These are phyloP conservation scores for Fusarium sp. DNA, from an alignment of 2,329 filamentous ascomycete genomes.

Conservation along the genomic window DNA sequence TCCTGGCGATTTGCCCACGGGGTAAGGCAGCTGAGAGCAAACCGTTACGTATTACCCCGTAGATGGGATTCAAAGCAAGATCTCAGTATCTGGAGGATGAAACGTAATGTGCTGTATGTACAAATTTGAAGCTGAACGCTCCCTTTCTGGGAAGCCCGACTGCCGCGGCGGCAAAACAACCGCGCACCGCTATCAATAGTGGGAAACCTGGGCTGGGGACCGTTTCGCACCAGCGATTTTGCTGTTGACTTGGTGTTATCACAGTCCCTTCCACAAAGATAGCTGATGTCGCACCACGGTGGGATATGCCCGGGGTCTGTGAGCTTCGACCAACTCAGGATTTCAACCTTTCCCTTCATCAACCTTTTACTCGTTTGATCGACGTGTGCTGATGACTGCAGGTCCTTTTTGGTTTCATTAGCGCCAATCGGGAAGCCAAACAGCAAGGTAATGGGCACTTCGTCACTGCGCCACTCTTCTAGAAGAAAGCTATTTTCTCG, in stretches of 20 bases:
- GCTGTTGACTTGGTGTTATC: constrained; percentile 16
- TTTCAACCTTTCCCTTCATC: constrained; percentile 7
- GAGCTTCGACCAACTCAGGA: constrained; percentile 18
- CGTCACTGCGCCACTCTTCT: constrained; percentile 26
- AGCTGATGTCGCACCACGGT: constrained; percentile 32
- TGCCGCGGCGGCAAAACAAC: constrained; percentile 32
- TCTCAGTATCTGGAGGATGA: constrained; percentile 14
- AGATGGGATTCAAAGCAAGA: constrained; percentile 29
- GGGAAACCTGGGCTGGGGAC: neutral
- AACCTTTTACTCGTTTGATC: constrained; percentile 26
- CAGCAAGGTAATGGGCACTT: constrained; percentile 5
- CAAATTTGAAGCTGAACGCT: neutral
- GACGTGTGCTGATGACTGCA: constrained; percentile 13
- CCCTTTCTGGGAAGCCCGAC: constrained; percentile 17
- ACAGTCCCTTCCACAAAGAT: constrained; percentile 11
- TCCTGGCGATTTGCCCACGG: constrained; percentile 36
- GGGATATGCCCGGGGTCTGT: constrained; percentile 8
- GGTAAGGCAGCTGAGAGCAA: constrained; percentile 36
- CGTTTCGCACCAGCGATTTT: neutral
- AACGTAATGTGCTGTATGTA: neutral
- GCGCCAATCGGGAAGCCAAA: constrained; percentile 2
- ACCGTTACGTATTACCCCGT: constrained; percentile 43
- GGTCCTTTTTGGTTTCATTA: constrained; percentile 14
- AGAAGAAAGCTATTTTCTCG: constrained; percentile 38
- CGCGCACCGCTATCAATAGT: constrained; percentile 24